Evolutionary conservation across 495 filamentous ascomycete species (phyloP), one percentile per base, ranked within the genome.

Genomic region (Penicillium bialowiezense): DNA sequence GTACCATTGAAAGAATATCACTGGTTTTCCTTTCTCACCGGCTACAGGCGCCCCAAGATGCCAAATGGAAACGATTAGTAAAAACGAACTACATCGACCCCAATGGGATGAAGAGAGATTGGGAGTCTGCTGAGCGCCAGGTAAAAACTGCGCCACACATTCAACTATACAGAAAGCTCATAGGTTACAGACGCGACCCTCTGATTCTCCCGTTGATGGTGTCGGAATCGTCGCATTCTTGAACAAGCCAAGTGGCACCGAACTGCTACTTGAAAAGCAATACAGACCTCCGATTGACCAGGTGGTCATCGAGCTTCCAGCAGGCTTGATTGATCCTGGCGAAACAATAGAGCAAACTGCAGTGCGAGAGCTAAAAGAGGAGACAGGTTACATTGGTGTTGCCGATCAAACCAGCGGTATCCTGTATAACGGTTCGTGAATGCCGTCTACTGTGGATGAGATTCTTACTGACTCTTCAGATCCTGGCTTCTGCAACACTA

Each of bases 401-500:
- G 78, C 74, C 0, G 59, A 70, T 13, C 78, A 86, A 62, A 80
- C 79, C 7, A 89, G 85, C 47, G 81, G 85, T 23, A 67, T 95
- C 15, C 92, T 95, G 89, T 95, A 86, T 48, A 92, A 93, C 61
- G 89, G 88, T 86, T 62, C 41, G 75, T 64, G 13, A n/a, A 31
- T 35, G 26, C 24, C 14, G 28, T 3, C 15, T 37, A 2, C 20
- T 52, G 17, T 32, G 24, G 8, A 26, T 26, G 23, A 26, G 35
- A 28, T 41, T 18, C 24, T 23, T 32, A 24, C 33, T 48, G 19
- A 44, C 21, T 23, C 5, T 47, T 5, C 41, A 83, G 80, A 83
- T 55, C 78, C 80, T 1, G 90, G 90, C 13, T 92, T 96, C 71
- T 92, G 88, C 67, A 95, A 91, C 60, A 91, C 90, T 21, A 96